Evolutionary conservation across 139 green algal species (phyloP), one percentile per base, ranked within the genome.

Genomic region (Auxenochlorella pyrenoidosa): DNA sequence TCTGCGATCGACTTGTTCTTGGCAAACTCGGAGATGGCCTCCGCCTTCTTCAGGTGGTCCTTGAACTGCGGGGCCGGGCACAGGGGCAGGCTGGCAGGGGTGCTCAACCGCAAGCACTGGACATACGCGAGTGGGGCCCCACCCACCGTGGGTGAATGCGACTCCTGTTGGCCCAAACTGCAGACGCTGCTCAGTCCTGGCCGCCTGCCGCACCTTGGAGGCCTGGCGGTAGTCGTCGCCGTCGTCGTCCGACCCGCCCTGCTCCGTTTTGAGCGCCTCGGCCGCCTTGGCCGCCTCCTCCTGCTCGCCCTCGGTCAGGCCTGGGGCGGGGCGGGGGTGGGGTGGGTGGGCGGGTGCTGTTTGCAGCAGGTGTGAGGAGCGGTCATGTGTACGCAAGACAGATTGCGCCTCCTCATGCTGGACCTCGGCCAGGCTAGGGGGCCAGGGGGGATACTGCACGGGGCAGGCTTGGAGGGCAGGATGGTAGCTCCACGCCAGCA

Each of bases 1-100:
- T 99, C 88, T 26, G 84, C 84, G 10, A 99, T 95, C 8, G 95
- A 98, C 88, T 98, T 99, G 87, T 71, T 96, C 86, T 95, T 95
- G 30, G 94, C 94, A 92, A 99, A 99, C 66, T 98, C 96, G 79
- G 87, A 95, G 32, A 89, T 90, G 1, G 95, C 96, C 88, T 97
- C 93, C 28, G 8, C 92, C 88, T 96, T 96, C 88, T 98, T 98
- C 81, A 98, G 90, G 90, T 98, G 97, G 3, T 87, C 93, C 28
- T 90, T 91, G 90, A 98, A 99, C 90, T 97, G 93, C 75, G 47
- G 54, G 36, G n/a, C n/a, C 70, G 10, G 28, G 18, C 70, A 43
- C 32, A 34, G 6, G 36, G 34, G 34, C 70, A 77, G 34, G 70
- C 70, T 24, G 3, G 30, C 30, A 36, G 26, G 68, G 15, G 34